Conservation (phyloP, 164 flowering plant genomes). For the Umbellularia californica region DNA sequence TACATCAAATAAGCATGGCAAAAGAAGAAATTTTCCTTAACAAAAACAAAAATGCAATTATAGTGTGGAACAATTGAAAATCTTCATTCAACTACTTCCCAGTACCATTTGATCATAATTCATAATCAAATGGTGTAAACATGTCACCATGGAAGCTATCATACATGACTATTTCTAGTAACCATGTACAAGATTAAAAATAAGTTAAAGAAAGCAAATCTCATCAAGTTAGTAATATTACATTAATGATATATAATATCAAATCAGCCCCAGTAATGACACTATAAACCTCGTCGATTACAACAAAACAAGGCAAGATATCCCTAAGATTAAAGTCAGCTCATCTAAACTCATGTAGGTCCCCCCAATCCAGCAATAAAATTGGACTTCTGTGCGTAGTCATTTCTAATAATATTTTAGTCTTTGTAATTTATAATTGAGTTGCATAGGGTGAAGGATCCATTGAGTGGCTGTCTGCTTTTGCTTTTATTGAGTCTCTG, state of each 20-base stretch:
- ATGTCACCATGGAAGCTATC: neutral
- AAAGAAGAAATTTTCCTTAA: too few species aligned
- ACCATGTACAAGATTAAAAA: neutral
- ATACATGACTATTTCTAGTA: neutral
- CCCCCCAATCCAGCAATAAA: slow-evolving; percentile 62
- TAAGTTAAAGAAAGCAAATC: too few species aligned
- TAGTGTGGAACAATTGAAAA: too few species aligned
- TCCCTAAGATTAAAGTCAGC: slow-evolving; percentile 74
- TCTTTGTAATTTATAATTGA: slow-evolving; percentile 48
- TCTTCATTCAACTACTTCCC: neutral
- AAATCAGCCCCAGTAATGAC: neutral
- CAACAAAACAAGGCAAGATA: slow-evolving; percentile 93
- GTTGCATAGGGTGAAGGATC: slow-evolving; percentile 69
- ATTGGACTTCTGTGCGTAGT: slow-evolving; percentile 63
- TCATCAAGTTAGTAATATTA: neutral
- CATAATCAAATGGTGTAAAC: neutral
- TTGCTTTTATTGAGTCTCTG: slow-evolving; percentile 64
- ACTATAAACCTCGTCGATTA: slow-evolving; percentile 61
- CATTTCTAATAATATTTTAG: slow-evolving; percentile 64
- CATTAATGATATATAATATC: neutral
- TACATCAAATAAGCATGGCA: too few species aligned
- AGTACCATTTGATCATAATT: neutral
- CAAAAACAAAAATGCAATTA: too few species aligned
- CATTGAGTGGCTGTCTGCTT: slow-evolving; percentile 56
- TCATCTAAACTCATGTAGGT: slow-evolving; percentile 75